A percentile compares a stretch with the other conserved stretches of the same genome.
Conservation (phyloP, 208 protist genomes). For the Cochliopodium minus region DNA sequence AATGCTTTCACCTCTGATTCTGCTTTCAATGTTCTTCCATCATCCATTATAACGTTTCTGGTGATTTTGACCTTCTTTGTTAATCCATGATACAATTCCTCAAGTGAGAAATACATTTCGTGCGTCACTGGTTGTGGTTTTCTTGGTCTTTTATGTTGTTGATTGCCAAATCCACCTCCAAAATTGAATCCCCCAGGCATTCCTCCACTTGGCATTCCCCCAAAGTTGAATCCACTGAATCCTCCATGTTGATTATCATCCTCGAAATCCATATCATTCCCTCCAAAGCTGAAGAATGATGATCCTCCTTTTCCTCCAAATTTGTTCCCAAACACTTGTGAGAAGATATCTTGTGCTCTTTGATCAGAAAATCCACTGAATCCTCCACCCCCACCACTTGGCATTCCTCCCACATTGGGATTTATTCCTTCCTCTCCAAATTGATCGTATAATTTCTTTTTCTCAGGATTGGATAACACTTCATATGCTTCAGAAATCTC, state of each 20-base stretch:
- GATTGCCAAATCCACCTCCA: no score
- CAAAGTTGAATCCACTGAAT: no score
- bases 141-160: neutral
- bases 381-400: no score
- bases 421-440: conserved; percentile 70
- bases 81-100: conserved; percentile 39
- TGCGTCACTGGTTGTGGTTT: neutral
- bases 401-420: neutral
- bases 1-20: conserved; percentile 28
- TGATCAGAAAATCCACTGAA: no score
- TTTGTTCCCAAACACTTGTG: no score
- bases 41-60: conserved; percentile 21
- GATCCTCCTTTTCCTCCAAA: no score
- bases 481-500: conserved; percentile 88
- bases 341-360: no score
- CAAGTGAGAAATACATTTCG: conserved; percentile 11
- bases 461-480: conserved; percentile 79
- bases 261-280: no score
- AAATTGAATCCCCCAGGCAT: conserved; percentile 10
- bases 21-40: neutral
- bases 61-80: conserved; percentile 47
- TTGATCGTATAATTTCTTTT: conserved; percentile 85
- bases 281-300: no score
- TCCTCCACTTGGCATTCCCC: no score
- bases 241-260: no score